Conservation (phyloP, 257 asterid species). For the Capsicum rhomboideum region DNA sequence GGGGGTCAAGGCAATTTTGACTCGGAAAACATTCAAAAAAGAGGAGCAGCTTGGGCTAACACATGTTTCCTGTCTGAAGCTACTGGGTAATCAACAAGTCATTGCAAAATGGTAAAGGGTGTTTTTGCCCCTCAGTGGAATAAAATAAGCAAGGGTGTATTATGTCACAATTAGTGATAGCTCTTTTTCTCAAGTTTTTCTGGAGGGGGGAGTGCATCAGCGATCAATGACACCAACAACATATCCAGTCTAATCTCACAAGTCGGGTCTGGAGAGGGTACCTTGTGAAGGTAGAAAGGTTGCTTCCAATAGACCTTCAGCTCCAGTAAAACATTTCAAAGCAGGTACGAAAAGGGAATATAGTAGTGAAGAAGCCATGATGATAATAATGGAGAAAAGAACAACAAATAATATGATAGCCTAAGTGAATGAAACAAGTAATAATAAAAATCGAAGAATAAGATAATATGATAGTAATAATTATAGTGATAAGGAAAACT, state of each 20-base stretch:
- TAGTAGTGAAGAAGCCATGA: too few species aligned
- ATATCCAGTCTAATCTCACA: background rate
- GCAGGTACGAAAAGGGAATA: too few species aligned
- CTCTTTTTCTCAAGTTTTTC: background rate
- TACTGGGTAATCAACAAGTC: too few species aligned
- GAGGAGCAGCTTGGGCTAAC: background rate
- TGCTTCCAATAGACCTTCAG: background rate
- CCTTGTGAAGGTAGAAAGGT: background rate
- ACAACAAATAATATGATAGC: too few species aligned
- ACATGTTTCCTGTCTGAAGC: too few species aligned
- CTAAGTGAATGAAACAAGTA: too few species aligned
- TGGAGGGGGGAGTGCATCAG: background rate
- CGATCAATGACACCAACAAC: background rate
- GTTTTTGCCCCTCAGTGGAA: too few species aligned
- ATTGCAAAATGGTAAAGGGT: too few species aligned
- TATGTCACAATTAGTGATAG: background rate
- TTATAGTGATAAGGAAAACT: background rate
- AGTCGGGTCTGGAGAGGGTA: background rate
- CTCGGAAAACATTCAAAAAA: background rate
- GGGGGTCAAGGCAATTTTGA: background rate
- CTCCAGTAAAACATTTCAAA: background rate
- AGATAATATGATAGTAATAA: too few species aligned
- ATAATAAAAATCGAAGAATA: background rate
- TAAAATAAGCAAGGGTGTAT: background rate
- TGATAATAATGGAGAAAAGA: too few species aligned